Evolutionary conservation across 495 filamentous ascomycete species (phyloP), one percentile per base, ranked within the genome.

Genomic region (Ramalina peruviana): DNA sequence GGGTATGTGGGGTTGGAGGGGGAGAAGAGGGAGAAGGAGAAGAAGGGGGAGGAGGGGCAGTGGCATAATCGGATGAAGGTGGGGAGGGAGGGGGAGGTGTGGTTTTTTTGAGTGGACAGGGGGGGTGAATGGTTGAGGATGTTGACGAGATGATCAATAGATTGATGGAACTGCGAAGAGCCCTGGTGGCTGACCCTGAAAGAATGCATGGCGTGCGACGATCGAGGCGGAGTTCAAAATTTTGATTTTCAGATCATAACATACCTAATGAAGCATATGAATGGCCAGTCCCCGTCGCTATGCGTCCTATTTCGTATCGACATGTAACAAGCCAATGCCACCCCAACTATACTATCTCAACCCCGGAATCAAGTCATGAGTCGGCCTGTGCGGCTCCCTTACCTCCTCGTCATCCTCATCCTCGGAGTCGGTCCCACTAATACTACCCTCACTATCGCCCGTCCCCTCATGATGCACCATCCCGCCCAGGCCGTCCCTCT

Each of bases 21-120:
- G 81, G 12, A 50, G 43, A 55, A 40, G 50, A 48, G 47, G 44
- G 53, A 59, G 85, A 67, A 70, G 33, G 86, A 93, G 67, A 85
- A 93, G 55, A 85, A 83, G 17, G 85, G 92, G 52, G 69, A 73
- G 56, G 87, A 93, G 71, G 74, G 87, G 23, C 84, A 83, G 19
- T 90, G 90, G 87, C 88, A 64, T 54, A 64, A 54, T 46, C 48
- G 67, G 56, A 48, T 71, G 41, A 48, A 48, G 25, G 25, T 70
- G 13, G 26, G 23, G 43, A 36, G 48, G 44, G 51, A 48, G 7
- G 45, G 45, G 45, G 45, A 48, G 25, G 45, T 48, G 45, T 48
- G 45, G 45, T 48, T 48, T 37, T 48, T 36, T 48, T 48, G 45
- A 48, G 30, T 33, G 30, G 30, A 13, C 9, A 3, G 5, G 30